Evolutionary conservation across 306 rosid species (phyloP).

Genomic region (Lablab purpureus): DNA sequence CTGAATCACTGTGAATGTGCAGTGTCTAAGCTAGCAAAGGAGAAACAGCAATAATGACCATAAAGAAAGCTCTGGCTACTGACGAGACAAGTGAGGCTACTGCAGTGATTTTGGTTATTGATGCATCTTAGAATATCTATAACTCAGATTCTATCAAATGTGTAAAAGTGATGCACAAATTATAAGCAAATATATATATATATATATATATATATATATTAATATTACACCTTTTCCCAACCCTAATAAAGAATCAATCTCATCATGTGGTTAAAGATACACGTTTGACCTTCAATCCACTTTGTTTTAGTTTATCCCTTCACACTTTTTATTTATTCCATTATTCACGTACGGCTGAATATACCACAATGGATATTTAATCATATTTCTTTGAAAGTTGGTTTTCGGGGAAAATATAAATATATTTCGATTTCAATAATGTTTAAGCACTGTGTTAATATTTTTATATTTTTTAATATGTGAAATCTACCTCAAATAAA

Average conservation of each 20-base stretch:
- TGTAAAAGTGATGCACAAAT: background rate
- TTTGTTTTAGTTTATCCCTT: background rate
- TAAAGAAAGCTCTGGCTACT: slow-evolving; percentile 19
- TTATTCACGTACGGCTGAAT: background rate
- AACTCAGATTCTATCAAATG: slow-evolving; percentile 16
- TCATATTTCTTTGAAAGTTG: slow-evolving; percentile 15
- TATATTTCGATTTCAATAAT: too few relatives aligned
- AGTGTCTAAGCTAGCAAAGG: slow-evolving; percentile 3
- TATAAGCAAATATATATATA: background rate
- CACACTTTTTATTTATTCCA: background rate
- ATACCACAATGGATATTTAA: background rate
- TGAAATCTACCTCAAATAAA: too few relatives aligned
- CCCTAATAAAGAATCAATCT: slow-evolving; percentile 12
- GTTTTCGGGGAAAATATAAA: background rate
- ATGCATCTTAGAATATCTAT: slow-evolving; percentile 27
- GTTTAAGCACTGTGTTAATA: too few relatives aligned
- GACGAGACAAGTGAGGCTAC: slow-evolving; percentile 31
- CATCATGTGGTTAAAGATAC: background rate
- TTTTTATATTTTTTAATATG: too few relatives aligned
- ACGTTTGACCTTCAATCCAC: slow-evolving; percentile 21
- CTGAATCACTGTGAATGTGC: slow-evolving; percentile 28
- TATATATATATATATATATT: too few relatives aligned
- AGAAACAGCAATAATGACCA: slow-evolving; percentile 37
- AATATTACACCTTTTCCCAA: background rate
- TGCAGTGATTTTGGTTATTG: background rate